These are phyloP conservation scores for Skeletonema tropicum DNA, from an alignment of 108 stramenopile species.

Conservation along the genomic window DNA sequence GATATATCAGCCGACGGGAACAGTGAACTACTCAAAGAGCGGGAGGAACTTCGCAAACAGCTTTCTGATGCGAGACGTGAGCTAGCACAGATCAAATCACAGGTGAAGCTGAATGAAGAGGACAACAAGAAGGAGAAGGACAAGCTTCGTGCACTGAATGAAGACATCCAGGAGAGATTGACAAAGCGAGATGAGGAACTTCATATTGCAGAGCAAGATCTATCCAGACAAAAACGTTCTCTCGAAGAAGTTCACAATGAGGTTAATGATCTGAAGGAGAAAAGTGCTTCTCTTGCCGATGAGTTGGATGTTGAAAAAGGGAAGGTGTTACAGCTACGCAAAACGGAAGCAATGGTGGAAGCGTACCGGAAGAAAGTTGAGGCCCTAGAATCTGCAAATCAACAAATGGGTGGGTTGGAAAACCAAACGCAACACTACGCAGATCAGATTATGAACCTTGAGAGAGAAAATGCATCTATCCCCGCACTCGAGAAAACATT, in stretches of 20 bases:
- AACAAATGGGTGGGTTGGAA: conserved; percentile 82
- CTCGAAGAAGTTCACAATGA: conserved; percentile 71
- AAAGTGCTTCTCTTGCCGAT: conserved; percentile 80
- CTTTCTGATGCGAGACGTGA: conserved; percentile 72
- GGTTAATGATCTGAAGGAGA: conserved; percentile 67
- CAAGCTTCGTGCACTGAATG: conserved; percentile 76
- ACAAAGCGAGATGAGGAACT: conserved; percentile 74
- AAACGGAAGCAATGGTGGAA: conserved; percentile 78
- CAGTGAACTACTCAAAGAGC: conserved; percentile 48
- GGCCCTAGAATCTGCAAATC: conserved; percentile 69
- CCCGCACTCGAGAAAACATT: conserved; percentile 62
- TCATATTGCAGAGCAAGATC: conserved; percentile 62
- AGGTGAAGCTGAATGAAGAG: conserved; percentile 54
- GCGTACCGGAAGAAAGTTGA: conserved; percentile 85
- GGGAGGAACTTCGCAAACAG: conserved; percentile 41
- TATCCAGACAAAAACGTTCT: conserved; percentile 54
- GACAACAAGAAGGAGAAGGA: conserved; percentile 72
- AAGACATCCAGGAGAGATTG: conserved; percentile 84
- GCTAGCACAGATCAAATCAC: conserved; percentile 65
- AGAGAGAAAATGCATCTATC: conserved; percentile 77
- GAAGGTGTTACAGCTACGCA: conserved; percentile 78
- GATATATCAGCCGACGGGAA: conserved; percentile 37
- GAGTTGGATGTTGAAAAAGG: conserved; percentile 84
- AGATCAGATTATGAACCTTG: conserved; percentile 82
- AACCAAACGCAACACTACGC: conserved; percentile 79